Evolutionary conservation across 805 yeast species (phyloP).

Genomic region (Sugiyamaella smithiae): DNA sequence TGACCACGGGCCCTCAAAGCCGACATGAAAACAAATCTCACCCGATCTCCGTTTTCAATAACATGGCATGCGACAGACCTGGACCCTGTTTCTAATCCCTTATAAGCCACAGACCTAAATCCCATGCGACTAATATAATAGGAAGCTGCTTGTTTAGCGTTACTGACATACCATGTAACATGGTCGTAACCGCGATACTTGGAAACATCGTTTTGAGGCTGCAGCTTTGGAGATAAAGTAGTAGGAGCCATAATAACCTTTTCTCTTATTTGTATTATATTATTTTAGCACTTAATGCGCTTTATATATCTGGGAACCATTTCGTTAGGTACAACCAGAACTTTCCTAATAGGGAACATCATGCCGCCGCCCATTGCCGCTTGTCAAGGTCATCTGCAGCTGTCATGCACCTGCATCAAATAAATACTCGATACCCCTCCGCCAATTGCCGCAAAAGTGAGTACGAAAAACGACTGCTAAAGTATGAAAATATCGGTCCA

Average conservation of each 20-base stretch:
- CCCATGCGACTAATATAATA: slow-evolving; percentile 58
- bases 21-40: slow-evolving; percentile 47
- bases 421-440: too few relatives aligned
- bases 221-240: background rate
- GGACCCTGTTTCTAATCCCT: slow-evolving; percentile 68
- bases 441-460: too few relatives aligned
- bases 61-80: slow-evolving; percentile 56
- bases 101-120: slow-evolving; percentile 58
- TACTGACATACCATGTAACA: slow-evolving; percentile 69
- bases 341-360: background rate
- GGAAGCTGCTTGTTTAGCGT: slow-evolving; percentile 61
- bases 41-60: slow-evolving; percentile 49
- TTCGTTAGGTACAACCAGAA: too few relatives aligned
- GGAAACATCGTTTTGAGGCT: background rate
- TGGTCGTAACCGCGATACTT: slow-evolving; percentile 52
- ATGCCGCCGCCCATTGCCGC: slow-evolving; percentile 1
- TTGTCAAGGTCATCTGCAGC: too few relatives aligned
- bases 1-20: slow-evolving; percentile 35
- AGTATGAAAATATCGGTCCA: too few relatives aligned
- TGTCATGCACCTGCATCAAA: too few relatives aligned
- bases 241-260: slow-evolving; percentile 2
- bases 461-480: too few relatives aligned
- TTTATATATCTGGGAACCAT: background rate
- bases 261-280: background rate
- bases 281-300: background rate